Evolutionary conservation across 176 grass and related monocot species (phyloP).

Genomic region (Rhynchospora pubera): DNA sequence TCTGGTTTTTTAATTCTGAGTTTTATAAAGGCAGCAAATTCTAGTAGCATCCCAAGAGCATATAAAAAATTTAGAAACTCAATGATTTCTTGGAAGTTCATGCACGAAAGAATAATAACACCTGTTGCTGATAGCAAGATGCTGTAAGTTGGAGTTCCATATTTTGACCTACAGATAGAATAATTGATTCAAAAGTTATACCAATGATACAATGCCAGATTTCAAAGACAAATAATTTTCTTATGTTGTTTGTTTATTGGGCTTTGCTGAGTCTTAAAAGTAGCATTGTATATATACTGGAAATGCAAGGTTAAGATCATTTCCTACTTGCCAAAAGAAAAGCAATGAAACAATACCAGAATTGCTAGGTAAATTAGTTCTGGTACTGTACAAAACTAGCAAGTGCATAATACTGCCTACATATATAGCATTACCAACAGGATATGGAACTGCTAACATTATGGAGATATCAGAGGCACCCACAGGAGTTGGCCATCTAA

Average conservation of each 20-base stretch:
- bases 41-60: conserved; percentile 71
- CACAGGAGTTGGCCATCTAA: not conserved
- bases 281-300: not conserved
- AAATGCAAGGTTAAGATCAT: not conserved
- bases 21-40: conserved; percentile 92
- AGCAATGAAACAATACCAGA: not conserved
- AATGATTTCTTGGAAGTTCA: conserved; percentile 96
- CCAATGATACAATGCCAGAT: too few species aligned
- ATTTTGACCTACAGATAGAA: conserved; percentile 39
- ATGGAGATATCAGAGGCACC: not conserved
- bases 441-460: not conserved
- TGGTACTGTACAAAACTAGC: not conserved
- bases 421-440: not conserved
- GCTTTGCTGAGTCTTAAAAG: not conserved
- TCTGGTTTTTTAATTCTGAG: conserved; percentile 68
- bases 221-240: too few species aligned
- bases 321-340: not conserved
- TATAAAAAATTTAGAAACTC: conserved; percentile 94
- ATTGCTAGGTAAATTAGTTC: not conserved
- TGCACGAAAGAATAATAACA: conserved; percentile 72
- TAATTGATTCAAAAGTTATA: conserved; percentile 5
- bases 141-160: conserved; percentile 81
- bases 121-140: conserved; percentile 75
- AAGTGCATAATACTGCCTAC: not conserved
- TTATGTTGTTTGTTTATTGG: not conserved